Evolutionary conservation across 1,139 yeast genomes (phyloP).

Genomic region (Yamadazyma aaseri): DNA sequence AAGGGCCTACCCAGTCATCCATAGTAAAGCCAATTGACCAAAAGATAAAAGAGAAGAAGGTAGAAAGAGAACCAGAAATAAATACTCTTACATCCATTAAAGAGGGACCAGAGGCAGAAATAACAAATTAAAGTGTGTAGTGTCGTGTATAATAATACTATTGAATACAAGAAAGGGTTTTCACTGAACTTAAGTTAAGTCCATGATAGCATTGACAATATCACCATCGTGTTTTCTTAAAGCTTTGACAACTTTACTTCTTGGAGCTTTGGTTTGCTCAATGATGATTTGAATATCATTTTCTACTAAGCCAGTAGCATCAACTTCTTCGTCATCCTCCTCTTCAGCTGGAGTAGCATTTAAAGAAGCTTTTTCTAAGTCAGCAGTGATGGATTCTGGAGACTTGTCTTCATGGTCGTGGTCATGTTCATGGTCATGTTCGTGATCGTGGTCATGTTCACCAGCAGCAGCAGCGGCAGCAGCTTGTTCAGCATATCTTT

Average conservation of each 20-base stretch:
- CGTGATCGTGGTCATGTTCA: slow-evolving; percentile 31
- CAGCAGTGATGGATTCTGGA: slow-evolving; percentile 87
- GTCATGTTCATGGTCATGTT: slow-evolving; percentile 14
- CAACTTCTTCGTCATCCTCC: slow-evolving; percentile 68
- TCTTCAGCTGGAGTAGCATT: slow-evolving; percentile 40
- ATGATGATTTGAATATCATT: slow-evolving; percentile 80
- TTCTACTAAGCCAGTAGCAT: slow-evolving; percentile 75
- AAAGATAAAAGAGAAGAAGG: background rate
- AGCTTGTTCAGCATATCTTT: slow-evolving; percentile 73
- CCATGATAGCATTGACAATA: slow-evolving; percentile 94
- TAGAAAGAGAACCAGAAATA: background rate
- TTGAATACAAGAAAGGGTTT: background rate
- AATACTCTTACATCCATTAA: background rate
- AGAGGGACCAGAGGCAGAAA: slow-evolving; percentile 7
- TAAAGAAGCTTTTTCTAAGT: slow-evolving; percentile 78
- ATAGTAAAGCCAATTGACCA: background rate
- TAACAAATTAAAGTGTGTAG: background rate
- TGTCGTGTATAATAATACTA: background rate
- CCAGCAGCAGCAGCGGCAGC: slow-evolving; percentile 61
- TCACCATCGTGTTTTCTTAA: slow-evolving; percentile 88
- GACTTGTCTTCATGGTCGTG: slow-evolving; percentile 42
- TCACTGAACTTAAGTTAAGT: slow-evolving; percentile 53
- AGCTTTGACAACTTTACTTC: slow-evolving; percentile 89
- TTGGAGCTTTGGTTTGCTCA: slow-evolving; percentile 87
- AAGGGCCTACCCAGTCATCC: no score